Conservation (phyloP, 257 asterid species). For the Knoxia roxburghii region DNA sequence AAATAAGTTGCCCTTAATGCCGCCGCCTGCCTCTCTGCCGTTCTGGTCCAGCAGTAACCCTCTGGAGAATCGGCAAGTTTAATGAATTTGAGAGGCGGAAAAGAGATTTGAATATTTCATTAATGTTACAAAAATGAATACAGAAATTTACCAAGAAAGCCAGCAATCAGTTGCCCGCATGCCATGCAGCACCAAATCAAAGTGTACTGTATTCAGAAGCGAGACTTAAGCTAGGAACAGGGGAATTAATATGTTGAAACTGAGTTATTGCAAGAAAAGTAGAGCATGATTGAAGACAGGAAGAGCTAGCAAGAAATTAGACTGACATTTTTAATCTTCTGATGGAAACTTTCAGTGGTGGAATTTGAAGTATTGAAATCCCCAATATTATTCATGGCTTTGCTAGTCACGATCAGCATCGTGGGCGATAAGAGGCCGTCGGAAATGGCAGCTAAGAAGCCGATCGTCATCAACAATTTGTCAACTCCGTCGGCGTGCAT, state of each 20-base stretch:
- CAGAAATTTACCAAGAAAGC: neutral
- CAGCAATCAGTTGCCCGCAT: neutral
- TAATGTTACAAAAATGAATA: too few relatives aligned
- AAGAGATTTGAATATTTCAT: too few relatives aligned
- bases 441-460: slow-evolving; percentile 47
- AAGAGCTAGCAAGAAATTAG: neutral
- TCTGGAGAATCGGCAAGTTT: slow-evolving; percentile 24
- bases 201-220: neutral
- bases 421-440: slow-evolving; percentile 63
- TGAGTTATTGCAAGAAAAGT: too few relatives aligned
- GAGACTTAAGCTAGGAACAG: too few relatives aligned
- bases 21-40: slow-evolving; percentile 85
- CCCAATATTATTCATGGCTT: slow-evolving; percentile 59
- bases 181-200: neutral
- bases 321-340: slow-evolving; percentile 41
- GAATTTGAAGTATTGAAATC: slow-evolving; percentile 8
- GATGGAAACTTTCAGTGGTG: slow-evolving; percentile 19
- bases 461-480: slow-evolving; percentile 42
- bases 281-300: neutral
- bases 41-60: slow-evolving; percentile 94
- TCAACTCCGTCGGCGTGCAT: slow-evolving; percentile 60
- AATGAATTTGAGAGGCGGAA: too few relatives aligned
- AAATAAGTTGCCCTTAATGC: slow-evolving; percentile 59
- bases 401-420: slow-evolving; percentile 49
- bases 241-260: too few relatives aligned